Evolutionary conservation across 2,329 filamentous ascomycete genomes (phyloP).

Genomic region (Exserohilum rostratum): DNA sequence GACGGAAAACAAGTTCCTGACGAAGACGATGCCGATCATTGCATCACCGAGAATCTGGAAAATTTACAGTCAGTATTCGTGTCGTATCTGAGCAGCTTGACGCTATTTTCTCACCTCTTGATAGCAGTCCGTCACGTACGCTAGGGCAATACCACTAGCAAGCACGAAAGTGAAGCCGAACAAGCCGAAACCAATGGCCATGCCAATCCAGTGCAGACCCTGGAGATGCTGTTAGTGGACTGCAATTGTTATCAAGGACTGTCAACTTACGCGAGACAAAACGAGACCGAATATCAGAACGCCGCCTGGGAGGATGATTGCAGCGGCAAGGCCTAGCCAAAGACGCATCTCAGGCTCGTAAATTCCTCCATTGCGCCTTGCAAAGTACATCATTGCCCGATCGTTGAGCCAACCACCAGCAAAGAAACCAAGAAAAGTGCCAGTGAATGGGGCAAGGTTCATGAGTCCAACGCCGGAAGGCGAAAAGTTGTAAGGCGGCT

Average conservation of each 20-base stretch:
- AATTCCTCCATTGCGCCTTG: slow-evolving; percentile 48
- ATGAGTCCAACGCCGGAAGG: slow-evolving; percentile 49
- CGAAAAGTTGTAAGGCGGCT: slow-evolving; percentile 51
- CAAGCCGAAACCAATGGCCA: slow-evolving; percentile 49
- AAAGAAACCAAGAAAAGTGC: slow-evolving; percentile 40
- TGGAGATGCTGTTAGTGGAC: slow-evolving; percentile 15
- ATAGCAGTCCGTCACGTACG: slow-evolving; percentile 50
- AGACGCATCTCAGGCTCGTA: slow-evolving; percentile 56
- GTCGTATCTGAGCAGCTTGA: not conserved
- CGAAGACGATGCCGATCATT: slow-evolving; percentile 53
- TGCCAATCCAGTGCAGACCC: slow-evolving; percentile 29
- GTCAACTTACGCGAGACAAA: slow-evolving; percentile 25
- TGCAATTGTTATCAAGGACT: not conserved
- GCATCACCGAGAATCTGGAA: slow-evolving; percentile 54
- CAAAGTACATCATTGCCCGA: slow-evolving; percentile 39
- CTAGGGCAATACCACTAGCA: slow-evolving; percentile 44
- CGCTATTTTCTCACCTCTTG: slow-evolving; percentile 10
- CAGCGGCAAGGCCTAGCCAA: slow-evolving; percentile 46
- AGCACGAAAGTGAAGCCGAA: slow-evolving; percentile 47
- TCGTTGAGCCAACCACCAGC: slow-evolving; percentile 29
- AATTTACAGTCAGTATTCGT: not conserved
- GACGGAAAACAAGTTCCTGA: slow-evolving; percentile 53
- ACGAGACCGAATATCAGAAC: slow-evolving; percentile 51
- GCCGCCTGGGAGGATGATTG: slow-evolving; percentile 40
- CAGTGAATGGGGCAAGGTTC: slow-evolving; percentile 51